A percentile compares a stretch with the other conserved stretches of the same genome.
Conservation (phyloP, 306 rosid species). For the Calophaca sinica region DNA sequence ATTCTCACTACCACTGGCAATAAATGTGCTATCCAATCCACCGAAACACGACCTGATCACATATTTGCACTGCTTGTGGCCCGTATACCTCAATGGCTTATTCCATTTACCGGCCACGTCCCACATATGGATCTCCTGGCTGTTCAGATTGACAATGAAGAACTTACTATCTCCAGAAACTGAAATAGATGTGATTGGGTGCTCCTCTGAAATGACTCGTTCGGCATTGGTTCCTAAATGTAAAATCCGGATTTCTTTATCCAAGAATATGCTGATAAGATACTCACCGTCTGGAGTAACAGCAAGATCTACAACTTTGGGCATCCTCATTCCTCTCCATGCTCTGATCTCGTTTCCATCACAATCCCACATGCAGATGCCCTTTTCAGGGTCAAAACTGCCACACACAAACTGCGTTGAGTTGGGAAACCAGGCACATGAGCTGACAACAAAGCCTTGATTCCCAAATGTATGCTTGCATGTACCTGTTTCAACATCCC, state of each 20-base stretch:
- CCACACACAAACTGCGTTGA: slow-evolving; percentile 87
- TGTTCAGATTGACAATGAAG: slow-evolving; percentile 87
- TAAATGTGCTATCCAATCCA: slow-evolving; percentile 72
- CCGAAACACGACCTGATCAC: slow-evolving; percentile 95
- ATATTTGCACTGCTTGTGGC: slow-evolving; percentile 71
- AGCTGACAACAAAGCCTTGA: slow-evolving; percentile 83
- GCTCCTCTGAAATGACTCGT: slow-evolving; percentile 73
- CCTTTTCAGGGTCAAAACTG: slow-evolving; percentile 83
- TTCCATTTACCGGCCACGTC: slow-evolving; percentile 77
- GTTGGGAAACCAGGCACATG: slow-evolving; percentile 97
- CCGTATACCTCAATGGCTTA: slow-evolving; percentile 42
- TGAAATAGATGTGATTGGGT: slow-evolving; percentile 52
- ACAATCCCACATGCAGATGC: slow-evolving; percentile 91
- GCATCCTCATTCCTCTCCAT: slow-evolving; percentile 92
- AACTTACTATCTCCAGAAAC: slow-evolving; percentile 66
- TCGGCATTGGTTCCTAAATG: slow-evolving; percentile 69
- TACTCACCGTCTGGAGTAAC: slow-evolving; percentile 84
- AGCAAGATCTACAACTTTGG: slow-evolving; percentile 81
- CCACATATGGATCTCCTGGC: slow-evolving; percentile 96
- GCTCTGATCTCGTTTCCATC: slow-evolving; percentile 83
- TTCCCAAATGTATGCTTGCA: slow-evolving; percentile 88
- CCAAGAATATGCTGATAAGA: slow-evolving; percentile 81
- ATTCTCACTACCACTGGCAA: slow-evolving; percentile 94
- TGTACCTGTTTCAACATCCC: slow-evolving; percentile 94
- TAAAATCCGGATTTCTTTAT: slow-evolving; percentile 76